A percentile compares a stretch with the other conserved stretches of the same genome.
Evolutionary conservation across 106 monocot species (phyloP).

Genomic region (Gastrodia elata): DNA sequence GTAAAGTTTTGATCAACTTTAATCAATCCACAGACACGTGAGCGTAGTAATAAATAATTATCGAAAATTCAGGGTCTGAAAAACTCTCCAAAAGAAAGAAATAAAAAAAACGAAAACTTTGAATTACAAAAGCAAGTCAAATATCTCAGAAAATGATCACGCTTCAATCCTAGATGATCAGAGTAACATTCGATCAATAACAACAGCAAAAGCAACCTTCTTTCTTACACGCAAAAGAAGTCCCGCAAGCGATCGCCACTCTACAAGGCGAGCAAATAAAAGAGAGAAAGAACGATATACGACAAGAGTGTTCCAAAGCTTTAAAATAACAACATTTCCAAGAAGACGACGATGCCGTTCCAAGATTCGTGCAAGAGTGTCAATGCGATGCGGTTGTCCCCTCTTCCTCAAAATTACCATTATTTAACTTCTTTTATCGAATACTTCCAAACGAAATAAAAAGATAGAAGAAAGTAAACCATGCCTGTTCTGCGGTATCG

Average conservation of each 20-base stretch:
- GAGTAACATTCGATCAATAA: neutral
- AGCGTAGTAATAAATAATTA: neutral
- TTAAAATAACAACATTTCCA: neutral
- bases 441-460: neutral
- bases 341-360: slow-evolving; percentile 1
- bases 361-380: slow-evolving; percentile 1
- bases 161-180: neutral
- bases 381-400: neutral
- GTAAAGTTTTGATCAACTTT: neutral
- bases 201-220: slow-evolving; percentile 1
- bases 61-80: neutral
- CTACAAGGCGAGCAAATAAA: neutral
- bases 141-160: neutral
- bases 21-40: neutral
- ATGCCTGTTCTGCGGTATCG: neutral
- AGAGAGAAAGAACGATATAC: neutral
- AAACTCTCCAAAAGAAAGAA: neutral
- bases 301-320: neutral
- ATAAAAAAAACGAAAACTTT: slow-evolving; percentile 2
- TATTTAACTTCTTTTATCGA: neutral
- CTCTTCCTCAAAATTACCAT: neutral
- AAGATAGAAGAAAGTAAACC: neutral
- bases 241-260: neutral
- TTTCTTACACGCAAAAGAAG: slow-evolving; percentile 4
- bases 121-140: slow-evolving; percentile 1